Evolutionary conservation across 345 rosid genomes (phyloP).

Genomic region (sweet orange (Citrus sinensis)): DNA sequence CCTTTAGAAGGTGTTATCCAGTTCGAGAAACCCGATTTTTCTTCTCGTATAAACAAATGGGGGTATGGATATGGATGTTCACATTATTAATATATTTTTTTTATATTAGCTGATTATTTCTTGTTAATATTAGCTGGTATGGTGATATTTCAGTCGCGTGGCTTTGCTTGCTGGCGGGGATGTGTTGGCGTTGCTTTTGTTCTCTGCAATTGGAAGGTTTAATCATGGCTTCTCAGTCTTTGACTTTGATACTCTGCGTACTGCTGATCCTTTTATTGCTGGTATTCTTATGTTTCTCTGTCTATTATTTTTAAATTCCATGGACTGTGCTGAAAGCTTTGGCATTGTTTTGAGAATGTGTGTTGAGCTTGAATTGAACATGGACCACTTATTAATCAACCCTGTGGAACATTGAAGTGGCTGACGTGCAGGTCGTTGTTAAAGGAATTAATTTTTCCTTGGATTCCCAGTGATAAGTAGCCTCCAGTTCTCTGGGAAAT

Average conservation of each 20-base stretch:
- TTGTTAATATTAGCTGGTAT: not conserved
- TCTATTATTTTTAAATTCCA: not conserved
- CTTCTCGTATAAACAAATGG: slow-evolving; percentile 64
- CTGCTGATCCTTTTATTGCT: slow-evolving; percentile 91
- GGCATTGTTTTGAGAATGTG: not conserved
- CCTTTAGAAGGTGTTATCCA: slow-evolving; percentile 92
- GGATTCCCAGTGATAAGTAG: not conserved
- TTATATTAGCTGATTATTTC: not conserved
- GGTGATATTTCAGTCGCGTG: slow-evolving; percentile 50
- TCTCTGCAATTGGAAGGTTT: slow-evolving; percentile 86
- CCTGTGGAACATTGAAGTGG: not conserved
- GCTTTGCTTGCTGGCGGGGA: slow-evolving; percentile 90
- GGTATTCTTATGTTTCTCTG: slow-evolving; percentile 34
- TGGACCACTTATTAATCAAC: not conserved
- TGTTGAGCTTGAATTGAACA: not conserved
- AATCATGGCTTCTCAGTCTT: slow-evolving; percentile 77
- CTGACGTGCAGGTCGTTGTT: not conserved
- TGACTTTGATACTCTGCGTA: slow-evolving; percentile 64
- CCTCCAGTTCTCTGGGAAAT: not conserved
- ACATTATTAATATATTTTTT: not conserved
- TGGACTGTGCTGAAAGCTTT: too few relatives aligned
- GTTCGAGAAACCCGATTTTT: slow-evolving; percentile 60
- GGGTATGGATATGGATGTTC: slow-evolving; percentile 34
- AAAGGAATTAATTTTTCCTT: not conserved
- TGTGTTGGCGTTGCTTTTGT: slow-evolving; percentile 70